Evolutionary conservation across 441 rosid species (phyloP).

Genomic region (Gossypium schwendimanii): DNA sequence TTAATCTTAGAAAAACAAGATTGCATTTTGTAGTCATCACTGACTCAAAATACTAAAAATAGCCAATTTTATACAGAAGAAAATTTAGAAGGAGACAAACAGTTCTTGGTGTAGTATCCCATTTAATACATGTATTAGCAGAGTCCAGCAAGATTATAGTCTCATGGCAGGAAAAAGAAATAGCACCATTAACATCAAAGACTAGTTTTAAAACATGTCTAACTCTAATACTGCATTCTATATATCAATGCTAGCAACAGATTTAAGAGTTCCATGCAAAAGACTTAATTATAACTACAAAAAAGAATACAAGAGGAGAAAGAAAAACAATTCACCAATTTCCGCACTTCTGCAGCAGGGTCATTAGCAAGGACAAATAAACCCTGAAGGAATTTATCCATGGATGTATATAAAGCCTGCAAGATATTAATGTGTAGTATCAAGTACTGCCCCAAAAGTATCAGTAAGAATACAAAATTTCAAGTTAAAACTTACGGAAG

Average conservation of each 20-base stretch:
- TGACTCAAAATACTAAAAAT: neutral
- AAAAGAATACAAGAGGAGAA: slow-evolving; percentile 4
- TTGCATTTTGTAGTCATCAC: neutral
- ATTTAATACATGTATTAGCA: neutral
- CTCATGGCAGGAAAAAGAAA: neutral
- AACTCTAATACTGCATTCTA: slow-evolving; percentile 2
- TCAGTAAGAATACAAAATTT: neutral
- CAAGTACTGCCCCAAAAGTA: slow-evolving; percentile 10
- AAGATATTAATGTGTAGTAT: slow-evolving; percentile 15
- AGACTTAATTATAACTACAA: neutral
- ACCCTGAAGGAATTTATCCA: slow-evolving; percentile 92
- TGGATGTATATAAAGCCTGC: slow-evolving; percentile 76
- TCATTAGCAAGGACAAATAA: slow-evolving; percentile 86
- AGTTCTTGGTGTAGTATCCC: neutral
- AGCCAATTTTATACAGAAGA: neutral
- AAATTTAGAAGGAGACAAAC: neutral
- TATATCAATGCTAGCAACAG: neutral
- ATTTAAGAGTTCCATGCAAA: neutral
- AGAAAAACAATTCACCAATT: slow-evolving; percentile 51
- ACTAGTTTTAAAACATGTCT: neutral
- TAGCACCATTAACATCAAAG: slow-evolving; percentile 2
- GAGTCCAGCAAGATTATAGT: neutral
- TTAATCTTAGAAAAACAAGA: neutral
- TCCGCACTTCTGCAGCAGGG: slow-evolving; percentile 79
- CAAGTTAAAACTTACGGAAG: slow-evolving; percentile 63